These are phyloP conservation scores for Leishmania amazonensis DNA, from an alignment of 208 protist genomes.

Conservation along the genomic window DNA sequence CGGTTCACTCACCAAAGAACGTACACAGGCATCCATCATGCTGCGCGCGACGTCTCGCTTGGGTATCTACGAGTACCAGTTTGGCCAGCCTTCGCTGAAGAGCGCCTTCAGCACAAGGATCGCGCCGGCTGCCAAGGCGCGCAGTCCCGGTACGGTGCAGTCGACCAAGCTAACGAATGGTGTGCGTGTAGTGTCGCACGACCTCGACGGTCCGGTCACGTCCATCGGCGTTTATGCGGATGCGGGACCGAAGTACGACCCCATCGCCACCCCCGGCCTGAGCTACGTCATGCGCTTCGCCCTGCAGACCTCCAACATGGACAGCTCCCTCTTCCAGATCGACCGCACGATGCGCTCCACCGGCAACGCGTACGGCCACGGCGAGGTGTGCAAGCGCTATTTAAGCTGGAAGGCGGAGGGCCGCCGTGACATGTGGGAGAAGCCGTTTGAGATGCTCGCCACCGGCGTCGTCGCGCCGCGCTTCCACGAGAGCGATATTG, in stretches of 20 bases:
- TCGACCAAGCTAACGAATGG: constrained; percentile 72
- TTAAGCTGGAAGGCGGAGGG: constrained; percentile 78
- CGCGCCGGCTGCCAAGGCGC: constrained; percentile 25
- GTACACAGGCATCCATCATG: constrained; percentile 29
- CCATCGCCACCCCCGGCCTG: constrained; percentile 65
- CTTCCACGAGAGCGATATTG: constrained; percentile 81
- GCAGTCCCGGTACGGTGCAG: constrained; percentile 40
- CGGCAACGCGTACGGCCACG: constrained; percentile 76
- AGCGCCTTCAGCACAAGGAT: constrained; percentile 59
- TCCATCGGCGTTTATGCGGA: constrained; percentile 77
- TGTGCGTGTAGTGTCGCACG: constrained; percentile 77
- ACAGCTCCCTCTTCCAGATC: constrained; percentile 84
- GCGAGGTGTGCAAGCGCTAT: constrained; percentile 78
- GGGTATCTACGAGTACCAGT: constrained; percentile 77
- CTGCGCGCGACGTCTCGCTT: constrained; percentile 54
- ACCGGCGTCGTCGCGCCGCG: constrained; percentile 78
- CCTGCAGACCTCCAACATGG: constrained; percentile 87
- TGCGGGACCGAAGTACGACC: constrained; percentile 84
- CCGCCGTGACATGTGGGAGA: constrained; percentile 80
- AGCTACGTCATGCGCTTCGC: constrained; percentile 89
- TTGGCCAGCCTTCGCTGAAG: constrained; percentile 77
- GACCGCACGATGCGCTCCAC: constrained; percentile 82
- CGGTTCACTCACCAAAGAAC: not conserved
- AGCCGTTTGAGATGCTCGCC: constrained; percentile 72
- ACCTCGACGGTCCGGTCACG: constrained; percentile 65